Percentiles rank a stretch among this genome's conserved stretches.
These are phyloP conservation scores for Phytophthora fragariaefolia DNA, from an alignment of 352 stramenopile genomes.

Conservation along the genomic window DNA sequence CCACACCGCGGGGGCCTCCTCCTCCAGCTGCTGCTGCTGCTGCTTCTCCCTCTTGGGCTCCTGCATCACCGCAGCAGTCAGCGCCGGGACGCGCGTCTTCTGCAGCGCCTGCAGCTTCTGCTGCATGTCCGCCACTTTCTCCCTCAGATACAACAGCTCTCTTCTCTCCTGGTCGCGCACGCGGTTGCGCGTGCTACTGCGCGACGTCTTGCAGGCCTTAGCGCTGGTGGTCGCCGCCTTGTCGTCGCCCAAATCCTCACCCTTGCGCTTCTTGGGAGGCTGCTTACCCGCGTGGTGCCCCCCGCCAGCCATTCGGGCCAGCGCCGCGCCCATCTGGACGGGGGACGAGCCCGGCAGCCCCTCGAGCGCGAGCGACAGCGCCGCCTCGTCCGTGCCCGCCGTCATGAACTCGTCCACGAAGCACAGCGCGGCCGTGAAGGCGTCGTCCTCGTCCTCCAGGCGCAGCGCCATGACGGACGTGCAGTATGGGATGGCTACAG, in stretches of 20 bases:
- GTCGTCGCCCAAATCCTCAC: conserved; percentile 13
- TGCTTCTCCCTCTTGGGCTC: neutral
- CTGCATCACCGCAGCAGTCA: conserved; percentile 5
- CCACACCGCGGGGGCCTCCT: conserved; percentile 38
- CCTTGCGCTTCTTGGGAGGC: conserved; percentile 26
- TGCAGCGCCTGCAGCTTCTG: conserved; percentile 45
- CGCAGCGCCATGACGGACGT: conserved; percentile 26
- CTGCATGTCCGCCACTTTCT: conserved; percentile 55
- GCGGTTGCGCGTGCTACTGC: conserved; percentile 45
- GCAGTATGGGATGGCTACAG: too few species aligned
- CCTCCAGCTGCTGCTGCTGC: conserved; percentile 4
- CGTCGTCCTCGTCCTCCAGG: conserved; percentile 40
- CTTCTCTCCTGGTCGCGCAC: conserved; percentile 48
- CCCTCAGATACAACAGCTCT: conserved; percentile 52
- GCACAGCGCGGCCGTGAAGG: conserved; percentile 47
- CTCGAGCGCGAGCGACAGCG: conserved; percentile 29
- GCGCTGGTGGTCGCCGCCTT: neutral
- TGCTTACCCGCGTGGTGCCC: conserved; percentile 5
- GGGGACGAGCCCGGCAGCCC: conserved; percentile 21
- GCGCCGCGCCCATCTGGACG: neutral
- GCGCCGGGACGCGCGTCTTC: conserved; percentile 17
- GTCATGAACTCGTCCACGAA: conserved; percentile 44
- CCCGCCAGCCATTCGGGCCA: conserved; percentile 3
- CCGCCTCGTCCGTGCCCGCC: conserved; percentile 19
- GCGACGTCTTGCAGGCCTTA: conserved; percentile 41